These are phyloP conservation scores for Wakefieldia striispora DNA, from an alignment of 768 basidiomycete species.

Conservation along the genomic window DNA sequence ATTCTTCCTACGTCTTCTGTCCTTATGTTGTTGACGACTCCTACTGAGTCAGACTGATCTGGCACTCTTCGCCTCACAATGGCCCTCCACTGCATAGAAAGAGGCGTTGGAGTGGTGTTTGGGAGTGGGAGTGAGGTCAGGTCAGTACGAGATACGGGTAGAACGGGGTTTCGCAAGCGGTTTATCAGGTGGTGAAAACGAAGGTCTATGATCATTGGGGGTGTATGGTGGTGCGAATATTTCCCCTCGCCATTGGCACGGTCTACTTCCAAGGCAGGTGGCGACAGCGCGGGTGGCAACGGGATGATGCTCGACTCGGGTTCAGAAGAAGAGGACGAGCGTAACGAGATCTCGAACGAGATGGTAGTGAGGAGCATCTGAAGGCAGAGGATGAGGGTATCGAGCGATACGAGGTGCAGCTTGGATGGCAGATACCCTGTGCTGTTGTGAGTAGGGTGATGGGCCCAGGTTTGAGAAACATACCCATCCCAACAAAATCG, in stretches of 20 bases:
- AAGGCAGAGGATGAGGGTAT: conserved; percentile 64
- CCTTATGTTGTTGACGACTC: conserved; percentile 28
- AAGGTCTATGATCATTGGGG: conserved; percentile 62
- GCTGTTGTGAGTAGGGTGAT: conserved; percentile 9
- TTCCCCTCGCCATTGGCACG: conserved; percentile 14
- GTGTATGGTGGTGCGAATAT: conserved; percentile 24
- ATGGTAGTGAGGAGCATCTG: conserved; percentile 66
- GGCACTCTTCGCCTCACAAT: conserved; percentile 44
- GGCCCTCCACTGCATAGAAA: conserved; percentile 49
- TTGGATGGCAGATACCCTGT: conserved; percentile 63
- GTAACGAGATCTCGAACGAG: conserved; percentile 57
- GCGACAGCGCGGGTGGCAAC: conserved; percentile 22
- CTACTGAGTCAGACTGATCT: conserved; percentile 20
- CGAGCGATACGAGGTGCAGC: conserved; percentile 61
- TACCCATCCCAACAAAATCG: conserved; percentile 79
- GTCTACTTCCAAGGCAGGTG: conserved; percentile 26
- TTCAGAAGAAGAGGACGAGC: conserved; percentile 39
- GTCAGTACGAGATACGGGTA: conserved; percentile 29
- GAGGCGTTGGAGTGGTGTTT: conserved; percentile 54
- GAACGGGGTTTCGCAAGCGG: conserved; percentile 56
- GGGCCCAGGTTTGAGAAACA: conserved; percentile 22
- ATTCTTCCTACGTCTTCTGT: conserved; percentile 40
- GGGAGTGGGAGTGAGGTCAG: conserved; percentile 52
- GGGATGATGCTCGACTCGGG: conserved; percentile 38
- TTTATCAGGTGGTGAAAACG: conserved; percentile 51